Base-by-base conservation (phyloP, 1,284 basidiomycete species). In the Garcileccinum viscosum region DNA sequence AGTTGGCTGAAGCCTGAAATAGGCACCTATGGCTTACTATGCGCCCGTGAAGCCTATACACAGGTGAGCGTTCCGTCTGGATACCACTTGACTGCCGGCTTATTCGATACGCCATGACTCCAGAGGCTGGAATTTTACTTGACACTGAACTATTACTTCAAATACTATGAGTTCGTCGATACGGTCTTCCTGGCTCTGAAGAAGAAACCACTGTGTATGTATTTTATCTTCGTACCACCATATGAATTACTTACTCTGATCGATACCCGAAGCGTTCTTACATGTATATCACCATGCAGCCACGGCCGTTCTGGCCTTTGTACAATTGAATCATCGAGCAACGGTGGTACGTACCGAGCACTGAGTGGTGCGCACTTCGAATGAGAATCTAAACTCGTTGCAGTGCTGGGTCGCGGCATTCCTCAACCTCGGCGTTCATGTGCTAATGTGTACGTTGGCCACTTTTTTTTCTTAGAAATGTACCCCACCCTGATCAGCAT, bases 241-340 rank as follows among this genome's bases (percentile, higher is more conserved):
- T 65, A 30, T 63, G 12, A 14, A 37, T 5, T 2, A 12, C 11
- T 5, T 2, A 12, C 11, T 42, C 38, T 67, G 33, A 73, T 58
- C n/a, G 4, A 47, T 53, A 69, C 37, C 67, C 64, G 65, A 59
- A 96, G 94, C 93, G 68, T 98, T 98, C 85, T 86, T 99, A 74
- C 97, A 99, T 82, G 96, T 98, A 74, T 98, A 97, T 87, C 97
- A 98, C 81, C 97, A 98, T 85, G 94, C 96, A 69, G 96, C 96
- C 12, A 98, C 96, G 65, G 96, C 95, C 65, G 83, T 97, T 65
- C 88, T 99, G 70, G 98, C 96, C 84, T 98, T 91, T 82, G 93
- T 94, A 67, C 96, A 98, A 83, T 87, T 99, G 72, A 92, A 97
- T 76, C 95, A 95, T 77, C 87, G 88, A 80, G 95, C 95, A 63